Evolutionary conservation across 257 asterid genomes (phyloP).

Genomic region (Haberlea rhodopensis): DNA sequence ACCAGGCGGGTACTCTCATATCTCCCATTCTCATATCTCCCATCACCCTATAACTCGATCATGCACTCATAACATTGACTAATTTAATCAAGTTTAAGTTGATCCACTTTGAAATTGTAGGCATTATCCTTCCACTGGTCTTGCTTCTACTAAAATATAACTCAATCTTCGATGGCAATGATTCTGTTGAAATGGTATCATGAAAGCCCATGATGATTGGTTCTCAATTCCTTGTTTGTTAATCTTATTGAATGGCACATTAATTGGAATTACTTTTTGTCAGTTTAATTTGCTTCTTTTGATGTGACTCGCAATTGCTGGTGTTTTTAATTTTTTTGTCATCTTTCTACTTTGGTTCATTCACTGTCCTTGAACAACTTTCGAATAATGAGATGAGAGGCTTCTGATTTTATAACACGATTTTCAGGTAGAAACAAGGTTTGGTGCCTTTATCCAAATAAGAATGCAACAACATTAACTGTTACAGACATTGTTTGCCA

Average conservation of each 20-base stretch:
- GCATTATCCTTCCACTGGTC: background rate
- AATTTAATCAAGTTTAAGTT: no score
- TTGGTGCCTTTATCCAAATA: constrained; percentile 90
- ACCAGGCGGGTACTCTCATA: no score
- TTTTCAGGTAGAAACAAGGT: constrained; percentile 75
- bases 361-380: background rate
- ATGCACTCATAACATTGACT: no score
- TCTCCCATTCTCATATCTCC: no score
- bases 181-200: background rate
- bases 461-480: constrained; percentile 58
- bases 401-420: constrained; percentile 25
- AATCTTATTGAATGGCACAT: background rate
- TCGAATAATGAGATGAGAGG: background rate
- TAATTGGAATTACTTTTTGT: background rate
- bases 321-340: background rate
- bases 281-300: background rate
- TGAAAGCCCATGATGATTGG: background rate
- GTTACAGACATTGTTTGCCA: constrained; percentile 49
- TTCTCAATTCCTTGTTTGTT: background rate
- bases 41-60: no score
- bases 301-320: background rate
- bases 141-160: background rate
- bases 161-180: background rate
- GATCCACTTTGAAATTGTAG: no score
- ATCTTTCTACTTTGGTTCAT: background rate